Base-by-base conservation (phyloP, 2,329 filamentous ascomycete species). In the Aureobasidium sp. region DNA sequence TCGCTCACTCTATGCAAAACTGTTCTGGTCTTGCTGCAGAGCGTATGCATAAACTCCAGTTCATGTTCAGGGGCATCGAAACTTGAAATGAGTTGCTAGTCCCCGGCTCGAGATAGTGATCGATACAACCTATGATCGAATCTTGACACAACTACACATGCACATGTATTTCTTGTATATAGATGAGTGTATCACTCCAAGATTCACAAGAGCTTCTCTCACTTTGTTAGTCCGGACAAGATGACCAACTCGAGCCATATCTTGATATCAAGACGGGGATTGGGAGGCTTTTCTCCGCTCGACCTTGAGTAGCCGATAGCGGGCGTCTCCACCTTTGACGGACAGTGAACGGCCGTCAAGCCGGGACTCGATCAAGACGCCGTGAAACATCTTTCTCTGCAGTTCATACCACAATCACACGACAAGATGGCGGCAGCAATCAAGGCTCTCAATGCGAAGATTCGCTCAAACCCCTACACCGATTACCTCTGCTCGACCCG, bases 401-500 rank as follows among this genome's bases (percentile, higher is more conserved):
- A 11, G 13, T 44, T 32, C 34, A 58, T 58, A 58, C 54, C 54
- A 27, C 11, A 48, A 37, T 21, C 42, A 58, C 54, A 25, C 13
- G 39, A 45, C 67, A 68, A 58, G 13, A 83, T 84, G 77, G 78
- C 78, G 64, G 79, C 79, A 67, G 78, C 78, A 68, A 75, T 81
- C 70, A 80, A 79, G 74, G 79, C 78, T 41, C 72, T 81, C 73
- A 81, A 81, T 73, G 78, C 79, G 69, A 75, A 75, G 68, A 81
- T 81, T 68, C 76, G 79, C 69, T 73, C 77, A 34, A 79, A 80
- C 69, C 77, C 78, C 67, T 75, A 76, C 63, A 67, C 71, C 21
- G 78, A 81, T 67, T 81, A 81, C 74, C 74, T 81, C 68, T 81
- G 78, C 75, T 80, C 78, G 65, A 81, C 79, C 66, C 79, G 78